These are phyloP conservation scores for Lactifluus rugatus DNA, from an alignment of 768 basidiomycete species.

Conservation along the genomic window DNA sequence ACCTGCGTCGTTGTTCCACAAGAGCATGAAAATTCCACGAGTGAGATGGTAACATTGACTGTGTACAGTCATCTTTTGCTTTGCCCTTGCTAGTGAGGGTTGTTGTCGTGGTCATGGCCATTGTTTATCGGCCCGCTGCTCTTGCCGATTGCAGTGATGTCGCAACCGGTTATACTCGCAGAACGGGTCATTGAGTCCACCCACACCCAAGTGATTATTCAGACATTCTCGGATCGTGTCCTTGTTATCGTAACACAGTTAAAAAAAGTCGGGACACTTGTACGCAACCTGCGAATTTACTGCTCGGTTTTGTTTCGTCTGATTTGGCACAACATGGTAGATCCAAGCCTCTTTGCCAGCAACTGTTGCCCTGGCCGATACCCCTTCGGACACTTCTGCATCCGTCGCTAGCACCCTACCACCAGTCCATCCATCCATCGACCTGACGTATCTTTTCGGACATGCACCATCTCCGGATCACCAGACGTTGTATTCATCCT, in stretches of 20 bases:
- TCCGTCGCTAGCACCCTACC: constrained; percentile 37
- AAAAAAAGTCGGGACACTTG: constrained; percentile 83
- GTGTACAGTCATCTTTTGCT: constrained; percentile 5
- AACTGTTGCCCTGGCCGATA: constrained; percentile 41
- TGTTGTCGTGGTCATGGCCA: neutral
- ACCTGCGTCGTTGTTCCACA: constrained; percentile 3
- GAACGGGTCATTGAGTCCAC: constrained; percentile 44
- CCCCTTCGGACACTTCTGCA: constrained; percentile 29
- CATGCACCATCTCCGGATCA: constrained; percentile 56
- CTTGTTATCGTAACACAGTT: constrained; percentile 86
- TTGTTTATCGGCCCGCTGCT: constrained; percentile 1
- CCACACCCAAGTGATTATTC: constrained; percentile 66
- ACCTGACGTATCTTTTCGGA: constrained; percentile 72
- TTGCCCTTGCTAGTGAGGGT: constrained; percentile 16
- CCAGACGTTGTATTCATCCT: constrained; percentile 67
- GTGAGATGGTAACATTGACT: constrained; percentile 1
- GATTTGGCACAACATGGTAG: constrained; percentile 31
- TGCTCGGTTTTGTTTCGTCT: constrained; percentile 8
- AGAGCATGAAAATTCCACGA: constrained; percentile 17
- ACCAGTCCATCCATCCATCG: constrained; percentile 58
- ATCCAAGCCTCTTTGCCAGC: constrained; percentile 73
- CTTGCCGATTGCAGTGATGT: constrained; percentile 8
- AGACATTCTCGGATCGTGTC: constrained; percentile 69
- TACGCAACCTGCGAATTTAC: constrained; percentile 27
- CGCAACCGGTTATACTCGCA: constrained; percentile 41